These are phyloP conservation scores for Marsdenia floribunda DNA, from an alignment of 257 asterid species.

Conservation along the genomic window DNA sequence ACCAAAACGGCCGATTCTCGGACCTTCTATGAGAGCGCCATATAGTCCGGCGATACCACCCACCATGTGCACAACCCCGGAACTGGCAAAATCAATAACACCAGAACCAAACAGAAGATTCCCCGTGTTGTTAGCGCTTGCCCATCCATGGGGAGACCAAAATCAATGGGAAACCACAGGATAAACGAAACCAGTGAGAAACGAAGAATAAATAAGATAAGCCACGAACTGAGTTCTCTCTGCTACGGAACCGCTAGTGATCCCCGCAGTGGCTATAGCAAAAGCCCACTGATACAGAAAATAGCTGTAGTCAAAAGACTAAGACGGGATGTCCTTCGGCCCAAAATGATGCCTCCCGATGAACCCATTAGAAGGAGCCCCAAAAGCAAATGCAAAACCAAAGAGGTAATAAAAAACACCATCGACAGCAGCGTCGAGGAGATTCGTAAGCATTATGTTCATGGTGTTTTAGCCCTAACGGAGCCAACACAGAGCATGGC, in stretches of 20 bases:
- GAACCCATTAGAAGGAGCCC: constrained; percentile 73
- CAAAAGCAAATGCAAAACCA: constrained; percentile 87
- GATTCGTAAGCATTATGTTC: constrained; percentile 94
- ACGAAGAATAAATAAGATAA: constrained; percentile 61
- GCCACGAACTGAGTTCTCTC: constrained; percentile 88
- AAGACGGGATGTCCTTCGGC: constrained; percentile 42
- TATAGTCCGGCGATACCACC: constrained; percentile 82
- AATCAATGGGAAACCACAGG: constrained; percentile 93
- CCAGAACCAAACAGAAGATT: constrained; percentile 66
- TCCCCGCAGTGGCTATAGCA: constrained; percentile 96
- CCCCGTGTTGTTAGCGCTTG: constrained; percentile 40
- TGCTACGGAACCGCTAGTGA: constrained; percentile 88
- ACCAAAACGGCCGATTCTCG: constrained; percentile 79
- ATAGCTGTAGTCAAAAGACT: constrained; percentile 41
- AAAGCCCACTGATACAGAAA: constrained; percentile 91
- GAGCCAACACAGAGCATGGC: constrained; percentile 99
- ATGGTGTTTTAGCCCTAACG: constrained; percentile 86
- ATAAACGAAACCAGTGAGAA: constrained; percentile 80
- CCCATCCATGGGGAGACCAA: constrained; percentile 91
- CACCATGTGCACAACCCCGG: constrained; percentile 93
- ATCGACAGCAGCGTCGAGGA: constrained; percentile 92
- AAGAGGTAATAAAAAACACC: constrained; percentile 78
- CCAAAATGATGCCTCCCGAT: constrained; percentile 78
- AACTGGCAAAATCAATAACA: constrained; percentile 87
- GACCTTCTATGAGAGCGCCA: constrained; percentile 81